Evolutionary conservation across 2,329 filamentous ascomycete species (phyloP), one percentile per base, ranked within the genome.

Genomic region (Cladosporium sp.): DNA sequence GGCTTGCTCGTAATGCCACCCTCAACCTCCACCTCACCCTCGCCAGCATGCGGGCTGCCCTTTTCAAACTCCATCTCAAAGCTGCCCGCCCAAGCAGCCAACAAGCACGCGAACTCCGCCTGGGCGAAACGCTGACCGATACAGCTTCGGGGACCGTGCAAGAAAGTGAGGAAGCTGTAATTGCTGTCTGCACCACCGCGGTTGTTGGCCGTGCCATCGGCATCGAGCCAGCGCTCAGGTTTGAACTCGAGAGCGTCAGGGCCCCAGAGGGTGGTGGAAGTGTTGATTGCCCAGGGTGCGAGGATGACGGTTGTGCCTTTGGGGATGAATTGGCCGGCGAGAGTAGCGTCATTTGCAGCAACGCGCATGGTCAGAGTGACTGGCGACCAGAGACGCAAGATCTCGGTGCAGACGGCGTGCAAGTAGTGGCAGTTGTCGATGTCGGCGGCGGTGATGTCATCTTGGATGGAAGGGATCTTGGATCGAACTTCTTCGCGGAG

Each of bases 71-170:
- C 81, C 60, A 85, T 81, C 68, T 85, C 81, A 71, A 95, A 96
- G 36, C 83, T 80, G 1, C 91, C 91, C 3, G 93, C 81, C 80
- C 89, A 85, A 8, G 83, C 81, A 20, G 91, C 91, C 47, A 97
- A 70, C 61, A 97, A 74, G 68, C 88, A 93, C 8, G 90, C 90
- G 73, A 96, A 89, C 77, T 97, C 93, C 0, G 87, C 84, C 69
- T 85, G 87, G 0, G 92, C 89, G 74, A 96, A 96, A 2, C 79
- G 79, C 71, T 86, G 82, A 0, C 91, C 92, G 64, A 96, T 96
- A 69, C 92, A 96, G 68, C 87, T 89, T 54, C 91, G 78, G 1
- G 91, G 91, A 0, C 92, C 92, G 70, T 96, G 90, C 58, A 96
- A 72, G 74, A 96, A 96, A 0, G 90, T 93, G 73, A 93, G 70